phyloP scores from a whole-genome alignment of 2,329 filamentous ascomycete genomes.

The Exophiala viscosa region DNA sequence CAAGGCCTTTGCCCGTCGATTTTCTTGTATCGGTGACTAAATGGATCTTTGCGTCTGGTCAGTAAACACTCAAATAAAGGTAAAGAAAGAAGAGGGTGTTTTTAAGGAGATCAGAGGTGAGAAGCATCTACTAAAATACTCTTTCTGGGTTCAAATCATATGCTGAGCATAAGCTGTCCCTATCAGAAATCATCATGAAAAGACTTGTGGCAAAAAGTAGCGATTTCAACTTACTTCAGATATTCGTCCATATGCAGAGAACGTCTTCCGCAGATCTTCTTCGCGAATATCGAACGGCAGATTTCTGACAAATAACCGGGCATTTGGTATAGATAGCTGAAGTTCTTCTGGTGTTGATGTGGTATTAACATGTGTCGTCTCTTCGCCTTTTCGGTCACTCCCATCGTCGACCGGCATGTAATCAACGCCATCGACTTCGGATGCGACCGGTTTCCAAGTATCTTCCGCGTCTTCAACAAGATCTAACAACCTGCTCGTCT shows the following conservation, averaged over 20 bases:
- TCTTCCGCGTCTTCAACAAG: conserved; percentile 72
- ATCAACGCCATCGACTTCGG: conserved; percentile 26
- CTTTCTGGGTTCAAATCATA: conserved; percentile 86
- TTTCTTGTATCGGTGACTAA: conserved; percentile 68
- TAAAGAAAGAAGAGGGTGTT: conserved; percentile 25
- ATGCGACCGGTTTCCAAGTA: conserved; percentile 24
- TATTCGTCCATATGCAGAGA: conserved; percentile 67
- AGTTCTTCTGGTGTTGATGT: conserved; percentile 8
- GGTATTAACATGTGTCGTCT: background rate
- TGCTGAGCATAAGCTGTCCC: conserved; percentile 98
- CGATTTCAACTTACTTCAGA: conserved; percentile 71
- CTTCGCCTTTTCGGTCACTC: conserved; percentile 11
- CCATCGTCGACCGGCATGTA: conserved; percentile 23
- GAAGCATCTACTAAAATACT: conserved; percentile 99
- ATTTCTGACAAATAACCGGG: conserved; percentile 83
- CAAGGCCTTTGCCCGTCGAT: conserved; percentile 81
- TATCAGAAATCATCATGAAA: conserved; percentile 97
- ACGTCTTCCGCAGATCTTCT: conserved; percentile 69
- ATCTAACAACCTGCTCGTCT: conserved; percentile 81
- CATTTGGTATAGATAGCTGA: conserved; percentile 45
- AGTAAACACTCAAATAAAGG: conserved; percentile 34
- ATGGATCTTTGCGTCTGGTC: conserved; percentile 66
- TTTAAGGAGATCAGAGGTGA: conserved; percentile 64
- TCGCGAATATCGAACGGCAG: conserved; percentile 76
- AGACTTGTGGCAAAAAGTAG: conserved; percentile 13